Conservation (phyloP, 129 eudicot species). For the Flaveria sonorensis region DNA sequence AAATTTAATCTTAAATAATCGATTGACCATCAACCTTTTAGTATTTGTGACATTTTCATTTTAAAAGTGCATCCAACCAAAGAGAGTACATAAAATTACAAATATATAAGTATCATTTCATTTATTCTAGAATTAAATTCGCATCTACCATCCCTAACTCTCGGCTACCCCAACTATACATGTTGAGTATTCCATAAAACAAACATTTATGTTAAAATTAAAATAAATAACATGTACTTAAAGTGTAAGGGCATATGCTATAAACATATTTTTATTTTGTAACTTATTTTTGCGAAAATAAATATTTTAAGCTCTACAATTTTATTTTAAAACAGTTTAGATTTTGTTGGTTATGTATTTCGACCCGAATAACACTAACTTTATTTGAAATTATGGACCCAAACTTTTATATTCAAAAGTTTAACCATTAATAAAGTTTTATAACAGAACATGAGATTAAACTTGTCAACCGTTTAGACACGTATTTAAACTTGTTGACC, state of each 20-base stretch:
- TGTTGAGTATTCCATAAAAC: not conserved
- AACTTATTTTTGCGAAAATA: not conserved
- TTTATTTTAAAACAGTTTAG: no score
- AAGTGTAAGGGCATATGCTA: not conserved
- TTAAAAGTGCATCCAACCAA: no score
- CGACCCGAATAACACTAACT: not conserved
- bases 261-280: not conserved
- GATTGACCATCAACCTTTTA: no score
- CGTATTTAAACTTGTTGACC: no score
- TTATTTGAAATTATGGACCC: not conserved
- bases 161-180: slow-evolving; percentile 15
- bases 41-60: no score
- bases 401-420: no score
- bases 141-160: slow-evolving; percentile 12
- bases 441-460: no score
- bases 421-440: no score
- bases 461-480: no score
- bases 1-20: no score
- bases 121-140: slow-evolving; percentile 4
- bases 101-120: no score
- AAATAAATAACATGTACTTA: not conserved
- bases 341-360: not conserved
- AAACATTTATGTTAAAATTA: not conserved
- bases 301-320: not conserved
- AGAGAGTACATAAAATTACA: no score